phyloP scores from a whole-genome alignment of 23 red algal genomes.

The Chondrus crispus region DNA sequence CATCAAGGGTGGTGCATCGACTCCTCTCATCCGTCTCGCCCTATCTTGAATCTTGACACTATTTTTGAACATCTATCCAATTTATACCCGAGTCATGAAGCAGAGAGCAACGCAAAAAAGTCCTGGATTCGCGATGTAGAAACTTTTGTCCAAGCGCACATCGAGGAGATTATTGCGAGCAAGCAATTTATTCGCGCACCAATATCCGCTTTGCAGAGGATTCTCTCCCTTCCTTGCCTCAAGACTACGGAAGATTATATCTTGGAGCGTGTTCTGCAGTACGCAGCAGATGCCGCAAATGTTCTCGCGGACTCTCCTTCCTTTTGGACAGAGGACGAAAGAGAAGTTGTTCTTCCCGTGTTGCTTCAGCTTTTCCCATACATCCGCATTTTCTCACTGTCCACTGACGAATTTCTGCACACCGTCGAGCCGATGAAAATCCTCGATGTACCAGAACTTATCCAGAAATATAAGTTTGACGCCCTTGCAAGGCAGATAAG shows the following conservation, averaged over 20 bases:
- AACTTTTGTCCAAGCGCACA: conserved; percentile 28
- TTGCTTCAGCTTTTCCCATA: conserved; percentile 19
- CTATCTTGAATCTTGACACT: conserved; percentile 11
- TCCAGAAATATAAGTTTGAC: conserved; percentile 39
- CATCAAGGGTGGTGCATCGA: conserved; percentile 54
- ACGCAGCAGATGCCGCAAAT: neutral
- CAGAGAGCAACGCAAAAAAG: neutral
- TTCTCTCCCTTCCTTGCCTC: conserved; percentile 26
- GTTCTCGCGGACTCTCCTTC: neutral
- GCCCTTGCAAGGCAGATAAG: neutral
- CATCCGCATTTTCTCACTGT: conserved; percentile 31
- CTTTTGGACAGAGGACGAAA: neutral
- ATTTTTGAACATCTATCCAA: conserved; percentile 17
- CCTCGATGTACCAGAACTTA: neutral
- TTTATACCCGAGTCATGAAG: neutral
- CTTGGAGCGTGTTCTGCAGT: neutral
- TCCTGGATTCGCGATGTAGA: conserved; percentile 21
- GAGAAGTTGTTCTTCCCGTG: neutral
- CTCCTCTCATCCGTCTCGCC: conserved; percentile 8
- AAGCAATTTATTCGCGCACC: conserved; percentile 9
- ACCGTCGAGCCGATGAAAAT: conserved; percentile 29
- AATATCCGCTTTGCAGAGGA: neutral
- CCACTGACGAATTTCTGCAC: conserved; percentile 14
- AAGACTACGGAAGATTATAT: conserved; percentile 18
- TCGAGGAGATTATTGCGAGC: conserved; percentile 2